Evolutionary conservation across 108 stramenopile genomes (phyloP), one percentile per base, ranked within the genome.

Genomic region (Parietichytrium sp.): DNA sequence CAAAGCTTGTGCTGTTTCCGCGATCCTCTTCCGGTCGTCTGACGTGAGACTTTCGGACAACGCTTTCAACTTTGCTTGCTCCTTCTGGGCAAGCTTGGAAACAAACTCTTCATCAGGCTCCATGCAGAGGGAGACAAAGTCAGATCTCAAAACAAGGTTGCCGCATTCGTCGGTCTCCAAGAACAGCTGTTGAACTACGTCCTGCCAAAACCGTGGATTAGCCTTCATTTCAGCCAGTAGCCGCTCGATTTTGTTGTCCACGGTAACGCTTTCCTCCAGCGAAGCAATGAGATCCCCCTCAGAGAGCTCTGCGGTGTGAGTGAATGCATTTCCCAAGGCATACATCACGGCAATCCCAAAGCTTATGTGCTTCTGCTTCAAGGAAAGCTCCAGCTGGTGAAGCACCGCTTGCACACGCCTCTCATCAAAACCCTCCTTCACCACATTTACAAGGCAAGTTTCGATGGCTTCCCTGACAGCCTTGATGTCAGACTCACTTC

Each of bases 351-450:
- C 45, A 42, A 72, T 33, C 0, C 61, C 61, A 72, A 72, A 72
- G 42, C 45, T 72, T 2, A 42, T 72, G 12, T 42, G 61, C 8
- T 33, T 33, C 61, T 72, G 61, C 20, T 72, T 72, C 61, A 72
- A 45, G 42, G 61, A 33, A 7, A 72, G 61, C 61, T 72, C 61
- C 10, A 42, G 36, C 61, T 72, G 61, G 61, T 72, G 61, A n/a
- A 45, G 61, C 23, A 72, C 45, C 23, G 61, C 61, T 42, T 72
- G 38, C 20, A 72, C 61, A 10, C 61, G 33, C 0, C 61, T 33
- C 3, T 88, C 91, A 25, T 87, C 82, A 80, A 98, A 98, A 30
- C 98, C 98, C 78, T 96, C 94, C 53, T 88, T 87, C 16, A 87
- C 93, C 45, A 92, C 90, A 85, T 93, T 89, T 52, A 86, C 82